Base-by-base conservation (phyloP, 768 basidiomycete species). In the Suillus decipiens region DNA sequence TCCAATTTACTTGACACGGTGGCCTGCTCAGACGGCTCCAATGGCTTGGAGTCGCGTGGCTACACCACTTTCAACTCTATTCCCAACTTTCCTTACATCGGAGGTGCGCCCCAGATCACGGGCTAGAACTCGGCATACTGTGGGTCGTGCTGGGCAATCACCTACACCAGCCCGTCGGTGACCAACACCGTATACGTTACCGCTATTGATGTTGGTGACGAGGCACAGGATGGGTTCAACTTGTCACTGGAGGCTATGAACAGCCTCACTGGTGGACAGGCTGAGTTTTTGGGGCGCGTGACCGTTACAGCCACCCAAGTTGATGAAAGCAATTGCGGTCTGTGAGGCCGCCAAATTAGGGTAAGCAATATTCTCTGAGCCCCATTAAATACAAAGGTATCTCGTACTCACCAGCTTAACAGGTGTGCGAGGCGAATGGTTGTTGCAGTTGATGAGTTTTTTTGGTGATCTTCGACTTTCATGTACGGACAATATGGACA, bases 131-230 rank as follows among this genome's bases (percentile, higher is more conserved):
- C 85, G 1, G 63, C 71, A 1, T 74, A 77, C 50, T 89, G 88
- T 67, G 86, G 86, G 1, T 79, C 81, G 31, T 89, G 89, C 73
- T 89, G 86, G 86, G 61, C 78, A 63, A 70, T 89, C 65, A 80
- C 82, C 6, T 88, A 80, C 72, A 77, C 77, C 42, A 72, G 74
- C 43, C 12, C 48, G 37, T 57, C 60, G 64, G 6, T 77, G 66
- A 68, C 68, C 24, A 79, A 64, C 61, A 80, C 69, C 60, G 77
- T 87, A 71, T 80, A 78, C 45, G 70, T 88, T 12, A 71, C 83
- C 1, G 87, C 82, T 1, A 75, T 90, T 28, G 86, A 89, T 67
- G 75, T 79, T 53, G 77, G 84, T 5, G 65, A 66, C 17, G 28
- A n/a, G 10, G 12, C 17, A 11, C 1, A 6, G 33, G 66, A 69